Percentiles rank a stretch among this genome's conserved stretches.
These are phyloP conservation scores for Debaryomyces psychrophilus DNA, from an alignment of 1,139 yeast species.

Conservation along the genomic window DNA sequence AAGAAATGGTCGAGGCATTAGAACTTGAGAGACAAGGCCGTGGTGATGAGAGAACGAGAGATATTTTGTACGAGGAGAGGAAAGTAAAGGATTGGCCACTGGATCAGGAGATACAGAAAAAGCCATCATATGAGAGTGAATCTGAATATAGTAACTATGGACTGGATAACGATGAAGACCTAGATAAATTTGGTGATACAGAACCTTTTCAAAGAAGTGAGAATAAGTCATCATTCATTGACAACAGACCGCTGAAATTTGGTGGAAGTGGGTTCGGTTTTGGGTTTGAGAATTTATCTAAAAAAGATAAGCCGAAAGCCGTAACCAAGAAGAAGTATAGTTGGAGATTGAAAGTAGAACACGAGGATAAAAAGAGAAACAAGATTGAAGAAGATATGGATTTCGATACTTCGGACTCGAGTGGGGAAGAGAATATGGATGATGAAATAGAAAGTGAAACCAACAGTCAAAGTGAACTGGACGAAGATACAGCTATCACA, in stretches of 20 bases:
- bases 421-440: conserved; percentile 21
- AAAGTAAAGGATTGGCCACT: conserved; percentile 67
- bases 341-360: conserved; percentile 45
- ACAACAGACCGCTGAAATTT: conserved; percentile 65
- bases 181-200: conserved; percentile 26
- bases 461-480: conserved; percentile 23
- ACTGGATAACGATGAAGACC: conserved; percentile 29
- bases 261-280: conserved; percentile 69
- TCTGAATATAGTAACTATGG: conserved; percentile 17
- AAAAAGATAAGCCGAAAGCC: conserved; percentile 38
- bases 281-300: conserved; percentile 63
- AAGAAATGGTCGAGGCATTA: conserved; percentile 74
- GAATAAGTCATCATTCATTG: conserved; percentile 61
- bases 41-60: conserved; percentile 63
- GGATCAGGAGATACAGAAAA: conserved; percentile 18
- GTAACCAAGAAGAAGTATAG: conserved; percentile 43
- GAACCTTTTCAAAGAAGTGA: conserved; percentile 17
- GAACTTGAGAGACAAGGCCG: conserved; percentile 74
- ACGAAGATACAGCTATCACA: conserved; percentile 21
- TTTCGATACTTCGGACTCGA: conserved; percentile 29
- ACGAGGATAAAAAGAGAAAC: conserved; percentile 37
- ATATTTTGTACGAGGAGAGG: conserved; percentile 70
- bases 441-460: conserved; percentile 25
- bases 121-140: background rate
- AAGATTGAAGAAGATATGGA: conserved; percentile 43